phyloP scores from a whole-genome alignment of 2,329 filamentous ascomycete genomes.

The Nothomitra cinnamomea region DNA sequence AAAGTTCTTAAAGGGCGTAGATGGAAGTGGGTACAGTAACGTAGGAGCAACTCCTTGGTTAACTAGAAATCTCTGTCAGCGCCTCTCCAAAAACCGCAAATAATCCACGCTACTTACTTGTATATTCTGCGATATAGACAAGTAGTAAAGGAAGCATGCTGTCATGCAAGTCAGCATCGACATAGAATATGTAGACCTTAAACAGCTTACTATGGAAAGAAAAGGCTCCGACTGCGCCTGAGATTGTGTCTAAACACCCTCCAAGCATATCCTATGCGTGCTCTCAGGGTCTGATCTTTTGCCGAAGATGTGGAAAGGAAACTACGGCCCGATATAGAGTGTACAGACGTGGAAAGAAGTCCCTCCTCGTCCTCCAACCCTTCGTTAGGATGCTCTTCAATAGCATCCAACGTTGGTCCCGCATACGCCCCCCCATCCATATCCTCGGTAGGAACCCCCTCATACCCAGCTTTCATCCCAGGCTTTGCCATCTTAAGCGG shows the following conservation, averaged over 20 bases:
- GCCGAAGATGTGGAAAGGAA: slow-evolving; percentile 10
- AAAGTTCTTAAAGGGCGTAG: slow-evolving; percentile 63
- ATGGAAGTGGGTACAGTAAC: slow-evolving; percentile 62
- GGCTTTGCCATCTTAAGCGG: slow-evolving; percentile 35
- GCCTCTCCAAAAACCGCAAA: not conserved
- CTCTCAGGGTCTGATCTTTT: slow-evolving; percentile 4
- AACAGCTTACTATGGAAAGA: slow-evolving; percentile 46
- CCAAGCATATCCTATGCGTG: slow-evolving; percentile 15
- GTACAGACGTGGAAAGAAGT: not conserved
- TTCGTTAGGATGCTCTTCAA: slow-evolving; percentile 12
- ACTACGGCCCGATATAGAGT: slow-evolving; percentile 13
- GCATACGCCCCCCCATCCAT: not conserved
- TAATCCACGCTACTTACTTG: slow-evolving; percentile 26
- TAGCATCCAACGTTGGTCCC: slow-evolving; percentile 4
- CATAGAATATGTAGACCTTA: not conserved
- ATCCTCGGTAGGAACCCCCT: not conserved
- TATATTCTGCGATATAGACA: slow-evolving; percentile 93
- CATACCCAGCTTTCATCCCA: not conserved
- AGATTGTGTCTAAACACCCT: slow-evolving; percentile 33
- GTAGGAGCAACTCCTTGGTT: slow-evolving; percentile 90
- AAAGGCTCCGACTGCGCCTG: slow-evolving; percentile 47
- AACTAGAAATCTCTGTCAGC: slow-evolving; percentile 22
- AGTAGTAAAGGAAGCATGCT: slow-evolving; percentile 80
- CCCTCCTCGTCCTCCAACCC: not conserved
- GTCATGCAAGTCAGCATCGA: not conserved